Evolutionary conservation across 306 rosid genomes (phyloP).

Genomic region (Lupinus albus): DNA sequence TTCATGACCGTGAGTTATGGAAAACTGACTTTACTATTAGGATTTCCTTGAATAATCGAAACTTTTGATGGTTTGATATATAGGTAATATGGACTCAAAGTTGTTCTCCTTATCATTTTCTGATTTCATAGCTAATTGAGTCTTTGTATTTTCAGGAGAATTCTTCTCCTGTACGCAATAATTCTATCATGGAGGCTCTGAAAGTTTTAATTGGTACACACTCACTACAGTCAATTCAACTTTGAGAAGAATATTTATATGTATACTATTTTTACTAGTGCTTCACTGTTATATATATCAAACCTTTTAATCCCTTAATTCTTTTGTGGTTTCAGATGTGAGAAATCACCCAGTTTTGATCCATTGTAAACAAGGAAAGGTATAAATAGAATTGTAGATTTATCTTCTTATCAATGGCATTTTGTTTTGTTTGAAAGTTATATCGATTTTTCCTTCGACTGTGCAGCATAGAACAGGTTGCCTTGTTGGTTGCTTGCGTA

Average conservation of each 20-base stretch:
- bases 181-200: slow-evolving; percentile 74
- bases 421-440: not conserved
- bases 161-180: slow-evolving; percentile 54
- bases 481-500: slow-evolving; percentile 89
- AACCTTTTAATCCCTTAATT: not conserved
- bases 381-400: slow-evolving; percentile 18
- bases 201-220: slow-evolving; percentile 68
- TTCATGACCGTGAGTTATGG: not conserved
- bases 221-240: not conserved
- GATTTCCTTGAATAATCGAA: slow-evolving; percentile 15
- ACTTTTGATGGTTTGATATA: slow-evolving; percentile 21
- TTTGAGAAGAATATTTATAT: not conserved
- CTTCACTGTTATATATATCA: not conserved
- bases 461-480: slow-evolving; percentile 92
- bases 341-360: slow-evolving; percentile 56
- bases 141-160: slow-evolving; percentile 56
- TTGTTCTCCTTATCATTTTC: slow-evolving; percentile 2
- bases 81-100: not conserved
- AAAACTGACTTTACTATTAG: not conserved
- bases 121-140: not conserved
- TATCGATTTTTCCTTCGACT: not conserved
- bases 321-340: slow-evolving; percentile 46
- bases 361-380: slow-evolving; percentile 58
- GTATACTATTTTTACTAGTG: not conserved
- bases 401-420: not conserved